A percentile compares a stretch with the other conserved stretches of the same genome.
Conservation (phyloP, 1,284 basidiomycete species). For the Apiotrichum akiyoshidainum region DNA sequence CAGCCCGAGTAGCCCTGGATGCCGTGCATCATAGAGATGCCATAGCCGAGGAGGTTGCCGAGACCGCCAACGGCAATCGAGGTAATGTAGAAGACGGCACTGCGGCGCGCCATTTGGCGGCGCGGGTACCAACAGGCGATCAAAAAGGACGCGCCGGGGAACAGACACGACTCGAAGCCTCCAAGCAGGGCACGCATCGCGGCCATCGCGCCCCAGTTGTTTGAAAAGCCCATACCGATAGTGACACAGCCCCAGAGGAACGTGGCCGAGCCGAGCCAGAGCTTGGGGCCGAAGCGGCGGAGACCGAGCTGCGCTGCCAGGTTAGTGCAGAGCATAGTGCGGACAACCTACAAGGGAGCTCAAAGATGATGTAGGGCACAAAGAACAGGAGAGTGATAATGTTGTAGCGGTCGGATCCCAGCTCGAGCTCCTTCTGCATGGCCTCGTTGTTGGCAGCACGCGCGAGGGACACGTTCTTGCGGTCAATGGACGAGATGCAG, state of each 20-base stretch:
- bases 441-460: conserved; percentile 15
- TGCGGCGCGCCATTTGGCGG: conserved; percentile 36
- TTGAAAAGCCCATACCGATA: conserved; percentile 27
- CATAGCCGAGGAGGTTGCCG: conserved; percentile 37
- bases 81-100: conserved; percentile 43
- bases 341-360: conserved; percentile 14
- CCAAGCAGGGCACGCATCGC: conserved; percentile 27
- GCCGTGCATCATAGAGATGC: conserved; percentile 35
- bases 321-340: not conserved
- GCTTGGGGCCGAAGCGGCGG: conserved; percentile 15
- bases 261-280: conserved; percentile 12
- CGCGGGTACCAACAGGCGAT: conserved; percentile 38
- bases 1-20: conserved; percentile 37
- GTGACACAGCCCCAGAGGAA: conserved; percentile 40
- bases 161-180: conserved; percentile 37
- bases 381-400: conserved; percentile 47
- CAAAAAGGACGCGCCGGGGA: conserved; percentile 38
- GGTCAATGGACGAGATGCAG: conserved; percentile 18
- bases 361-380: conserved; percentile 45
- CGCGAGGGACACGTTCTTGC: conserved; percentile 27
- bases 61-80: conserved; percentile 48
- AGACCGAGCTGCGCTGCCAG: conserved; percentile 23
- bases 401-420: conserved; percentile 38
- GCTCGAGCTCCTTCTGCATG: conserved; percentile 14
- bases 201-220: conserved; percentile 25